Evolutionary conservation across 2,329 filamentous ascomycete genomes (phyloP).

Genomic region (Neofusicoccum umdonicola): DNA sequence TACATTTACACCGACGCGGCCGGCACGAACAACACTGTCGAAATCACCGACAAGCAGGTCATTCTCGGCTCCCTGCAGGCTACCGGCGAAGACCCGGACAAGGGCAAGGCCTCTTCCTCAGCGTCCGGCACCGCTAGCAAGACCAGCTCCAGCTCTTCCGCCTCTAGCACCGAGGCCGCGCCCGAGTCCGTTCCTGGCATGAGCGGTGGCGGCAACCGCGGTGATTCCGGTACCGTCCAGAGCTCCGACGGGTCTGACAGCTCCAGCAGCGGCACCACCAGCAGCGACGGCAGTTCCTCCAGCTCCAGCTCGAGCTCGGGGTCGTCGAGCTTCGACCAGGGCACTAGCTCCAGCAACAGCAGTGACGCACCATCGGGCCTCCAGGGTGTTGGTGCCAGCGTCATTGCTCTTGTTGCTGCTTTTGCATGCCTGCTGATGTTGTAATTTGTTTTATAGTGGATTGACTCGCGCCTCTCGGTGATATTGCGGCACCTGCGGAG

Average conservation of each 20-base stretch:
- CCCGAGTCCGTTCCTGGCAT: conserved; percentile 57
- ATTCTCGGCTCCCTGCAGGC: conserved; percentile 75
- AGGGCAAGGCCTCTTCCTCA: conserved; percentile 29
- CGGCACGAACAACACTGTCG: conserved; percentile 73
- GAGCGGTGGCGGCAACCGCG: conserved; percentile 49
- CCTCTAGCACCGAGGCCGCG: background rate
- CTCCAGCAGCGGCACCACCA: background rate
- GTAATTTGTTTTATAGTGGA: conserved; percentile 16
- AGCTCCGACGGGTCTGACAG: conserved; percentile 17
- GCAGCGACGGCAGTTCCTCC: background rate
- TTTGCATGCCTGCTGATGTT: conserved; percentile 32
- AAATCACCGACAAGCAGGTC: conserved; percentile 71
- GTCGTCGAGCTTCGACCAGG: conserved; percentile 21
- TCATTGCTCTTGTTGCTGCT: conserved; percentile 34
- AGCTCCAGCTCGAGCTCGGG: conserved; percentile 21
- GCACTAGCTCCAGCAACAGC: conserved; percentile 26
- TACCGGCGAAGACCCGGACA: conserved; percentile 60
- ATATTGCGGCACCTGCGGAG: no score
- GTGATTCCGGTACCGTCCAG: conserved; percentile 21
- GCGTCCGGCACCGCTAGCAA: conserved; percentile 27
- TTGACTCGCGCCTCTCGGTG: no score
- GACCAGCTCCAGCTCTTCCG: conserved; percentile 18
- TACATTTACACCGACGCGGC: conserved; percentile 69
- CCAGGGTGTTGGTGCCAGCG: conserved; percentile 30
- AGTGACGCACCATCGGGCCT: conserved; percentile 23